Base-by-base conservation (phyloP, 116 monocot genomes). In the Dioscorea cayenensis region DNA sequence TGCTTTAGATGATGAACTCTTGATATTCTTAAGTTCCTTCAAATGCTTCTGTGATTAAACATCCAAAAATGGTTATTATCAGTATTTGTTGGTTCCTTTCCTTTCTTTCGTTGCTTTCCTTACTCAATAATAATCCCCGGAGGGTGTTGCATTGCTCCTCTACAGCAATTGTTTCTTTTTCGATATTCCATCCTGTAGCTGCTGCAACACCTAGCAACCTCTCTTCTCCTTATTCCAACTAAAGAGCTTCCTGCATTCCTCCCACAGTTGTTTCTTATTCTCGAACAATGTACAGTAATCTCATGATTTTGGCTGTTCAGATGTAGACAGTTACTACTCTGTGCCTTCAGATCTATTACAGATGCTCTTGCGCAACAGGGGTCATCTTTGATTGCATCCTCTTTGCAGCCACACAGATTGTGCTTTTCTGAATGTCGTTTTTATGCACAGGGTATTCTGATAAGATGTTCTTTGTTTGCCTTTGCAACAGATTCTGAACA, bases 51-150 rank as follows among this genome's bases (percentile, higher is more conserved):
- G 29, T 29, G 3, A 29, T 3, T 29, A 51, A 51, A 0, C 9
- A 51, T 51, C 51, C 4, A 51, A 21, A 49, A 13, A 19, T 35
- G 37, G 49, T 21, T 36, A 32, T 29, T 29, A 65, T 65, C 7
- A 16, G 3, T 29, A 16, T 14, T 28, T 66, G 19, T 66, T 29
- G 29, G 14, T 13, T 66, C 16, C 8, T n/a, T 21, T n/a, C 21
- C 60, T n/a, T 60, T 60, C 20, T 60, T 60, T 8, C 19, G 16
- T 29, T n/a, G 1, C 60, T 22, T 22, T 62, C 52, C 25, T 62
- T 88, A 90, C 77, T 88, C 90, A 65, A 70, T 82, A 51, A 90
- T 36, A 23, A 94, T 90, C 65, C 90, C 90, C 35, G 85, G 73
- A 29, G 84, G 37, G 43, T 72, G 77, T 35, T 77, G 58, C 18